These are phyloP conservation scores for Boletus rubroflammeus DNA, from an alignment of 768 basidiomycete genomes.

Conservation along the genomic window DNA sequence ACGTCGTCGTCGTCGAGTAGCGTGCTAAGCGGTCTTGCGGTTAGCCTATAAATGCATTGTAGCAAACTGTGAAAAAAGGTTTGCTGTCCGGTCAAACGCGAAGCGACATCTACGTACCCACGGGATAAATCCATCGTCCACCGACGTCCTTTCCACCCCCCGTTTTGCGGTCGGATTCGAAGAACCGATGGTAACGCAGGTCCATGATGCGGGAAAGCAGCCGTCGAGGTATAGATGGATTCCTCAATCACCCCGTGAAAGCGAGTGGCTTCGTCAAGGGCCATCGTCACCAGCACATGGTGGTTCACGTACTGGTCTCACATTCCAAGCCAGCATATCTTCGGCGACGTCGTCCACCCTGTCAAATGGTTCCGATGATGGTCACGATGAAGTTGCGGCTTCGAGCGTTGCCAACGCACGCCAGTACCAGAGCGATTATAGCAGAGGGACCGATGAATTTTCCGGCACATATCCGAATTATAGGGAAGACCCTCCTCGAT, in stretches of 20 bases:
- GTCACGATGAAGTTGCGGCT: conserved; percentile 35
- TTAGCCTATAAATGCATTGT: conserved; percentile 47
- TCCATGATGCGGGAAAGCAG: conserved; percentile 36
- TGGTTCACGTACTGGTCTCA: conserved; percentile 27
- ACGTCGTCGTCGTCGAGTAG: background rate
- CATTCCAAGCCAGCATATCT: conserved; percentile 36
- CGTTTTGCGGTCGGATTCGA: conserved; percentile 43
- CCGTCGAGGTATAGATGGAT: conserved; percentile 41
- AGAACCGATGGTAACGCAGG: conserved; percentile 43
- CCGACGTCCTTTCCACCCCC: conserved; percentile 20
- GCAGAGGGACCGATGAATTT: conserved; percentile 9
- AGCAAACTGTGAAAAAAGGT: conserved; percentile 58
- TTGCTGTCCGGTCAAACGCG: conserved; percentile 78
- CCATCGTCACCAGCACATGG: conserved; percentile 14
- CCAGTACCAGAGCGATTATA: conserved; percentile 29
- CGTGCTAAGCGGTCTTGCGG: conserved; percentile 4
- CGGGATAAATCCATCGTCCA: conserved; percentile 40
- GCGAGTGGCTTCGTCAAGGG: conserved; percentile 25
- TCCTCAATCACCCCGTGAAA: conserved; percentile 31
- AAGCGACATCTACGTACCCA: conserved; percentile 78
- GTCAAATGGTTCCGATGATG: conserved; percentile 31
- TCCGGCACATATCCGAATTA: conserved; percentile 15
- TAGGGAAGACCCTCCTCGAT: background rate
- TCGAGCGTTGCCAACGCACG: conserved; percentile 28
- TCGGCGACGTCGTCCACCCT: conserved; percentile 32